Conservation (phyloP, 164 flowering plant genomes). For the Tetracentron sinense region DNA sequence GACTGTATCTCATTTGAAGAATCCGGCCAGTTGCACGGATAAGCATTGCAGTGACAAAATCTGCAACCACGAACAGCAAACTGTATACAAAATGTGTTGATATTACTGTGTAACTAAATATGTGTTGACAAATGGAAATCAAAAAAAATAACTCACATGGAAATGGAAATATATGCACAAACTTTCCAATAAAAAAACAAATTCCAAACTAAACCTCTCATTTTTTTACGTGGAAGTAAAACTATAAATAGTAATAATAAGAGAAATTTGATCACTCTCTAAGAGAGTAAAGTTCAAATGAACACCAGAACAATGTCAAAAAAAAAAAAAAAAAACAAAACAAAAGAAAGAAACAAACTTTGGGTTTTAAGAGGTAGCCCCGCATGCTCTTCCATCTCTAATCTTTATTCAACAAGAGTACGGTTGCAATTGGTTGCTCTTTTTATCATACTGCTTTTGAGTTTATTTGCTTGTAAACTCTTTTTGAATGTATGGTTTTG, state of each 20-base stretch:
- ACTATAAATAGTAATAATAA: background rate
- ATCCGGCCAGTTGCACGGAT: constrained; percentile 62
- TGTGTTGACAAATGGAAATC: constrained; percentile 1
- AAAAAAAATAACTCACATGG: constrained; percentile 1
- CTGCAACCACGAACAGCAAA: constrained; percentile 84
- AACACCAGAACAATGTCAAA: no score
- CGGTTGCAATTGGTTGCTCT: no score
- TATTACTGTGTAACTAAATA: constrained; percentile 23
- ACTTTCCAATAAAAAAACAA: background rate
- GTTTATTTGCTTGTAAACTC: no score
- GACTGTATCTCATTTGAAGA: constrained; percentile 45
- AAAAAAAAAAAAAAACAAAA: background rate
- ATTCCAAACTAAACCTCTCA: background rate
- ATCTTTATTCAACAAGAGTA: background rate
- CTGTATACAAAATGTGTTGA: constrained; percentile 63
- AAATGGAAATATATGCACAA: background rate
- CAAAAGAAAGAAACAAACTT: background rate
- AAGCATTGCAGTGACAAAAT: constrained; percentile 75
- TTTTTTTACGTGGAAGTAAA: background rate
- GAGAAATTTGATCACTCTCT: background rate
- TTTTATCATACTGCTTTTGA: no score
- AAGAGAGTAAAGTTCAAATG: background rate
- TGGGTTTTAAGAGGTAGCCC: background rate
- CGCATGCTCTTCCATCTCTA: background rate
- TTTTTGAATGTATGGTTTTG: no score